phyloP scores from a whole-genome alignment of 371 early-diverging fungal genomes.

The Actinomortierella wolfii region DNA sequence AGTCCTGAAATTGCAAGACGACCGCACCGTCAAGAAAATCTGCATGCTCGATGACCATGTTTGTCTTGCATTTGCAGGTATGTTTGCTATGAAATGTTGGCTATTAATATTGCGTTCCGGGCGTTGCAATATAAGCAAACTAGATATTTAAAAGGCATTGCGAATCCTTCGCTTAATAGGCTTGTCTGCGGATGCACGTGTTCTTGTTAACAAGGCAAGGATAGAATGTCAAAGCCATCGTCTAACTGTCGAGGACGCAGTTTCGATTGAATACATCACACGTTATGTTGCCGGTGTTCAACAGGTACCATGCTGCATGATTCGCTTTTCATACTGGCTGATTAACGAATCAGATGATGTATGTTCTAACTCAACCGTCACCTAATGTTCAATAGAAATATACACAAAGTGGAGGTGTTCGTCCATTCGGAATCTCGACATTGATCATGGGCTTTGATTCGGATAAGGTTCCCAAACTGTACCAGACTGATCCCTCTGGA shows the following conservation, averaged over 20 bases:
- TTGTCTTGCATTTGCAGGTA: constrained; percentile 96
- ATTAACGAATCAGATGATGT: too few species aligned
- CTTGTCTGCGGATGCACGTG: constrained; percentile 95
- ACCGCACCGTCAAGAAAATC: constrained; percentile 96
- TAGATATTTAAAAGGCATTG: too few species aligned
- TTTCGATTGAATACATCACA: constrained; percentile 97
- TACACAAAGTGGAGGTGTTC: constrained; percentile 98
- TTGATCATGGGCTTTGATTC: constrained; percentile 94
- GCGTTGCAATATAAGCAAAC: too few species aligned
- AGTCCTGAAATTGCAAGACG: constrained; percentile 95
- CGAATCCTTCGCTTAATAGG: constrained; percentile 53
- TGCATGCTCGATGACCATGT: constrained; percentile 96
- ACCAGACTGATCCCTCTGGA: constrained; percentile 99
- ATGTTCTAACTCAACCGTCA: too few species aligned
- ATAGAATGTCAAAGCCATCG: constrained; percentile 98
- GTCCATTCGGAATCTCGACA: constrained; percentile 99
- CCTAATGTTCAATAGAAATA: constrained; percentile 81
- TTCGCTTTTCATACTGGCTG: too few species aligned
- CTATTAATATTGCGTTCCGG: too few species aligned
- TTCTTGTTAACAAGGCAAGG: constrained; percentile 95
- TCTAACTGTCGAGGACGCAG: constrained; percentile 97
- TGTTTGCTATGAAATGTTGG: not conserved
- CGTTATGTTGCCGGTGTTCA: constrained; percentile 96
- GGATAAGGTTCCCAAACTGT: constrained; percentile 88
- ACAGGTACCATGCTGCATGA: too few species aligned